Base-by-base conservation (phyloP, 306 rosid genomes). In the Acmispon strigosus region DNA sequence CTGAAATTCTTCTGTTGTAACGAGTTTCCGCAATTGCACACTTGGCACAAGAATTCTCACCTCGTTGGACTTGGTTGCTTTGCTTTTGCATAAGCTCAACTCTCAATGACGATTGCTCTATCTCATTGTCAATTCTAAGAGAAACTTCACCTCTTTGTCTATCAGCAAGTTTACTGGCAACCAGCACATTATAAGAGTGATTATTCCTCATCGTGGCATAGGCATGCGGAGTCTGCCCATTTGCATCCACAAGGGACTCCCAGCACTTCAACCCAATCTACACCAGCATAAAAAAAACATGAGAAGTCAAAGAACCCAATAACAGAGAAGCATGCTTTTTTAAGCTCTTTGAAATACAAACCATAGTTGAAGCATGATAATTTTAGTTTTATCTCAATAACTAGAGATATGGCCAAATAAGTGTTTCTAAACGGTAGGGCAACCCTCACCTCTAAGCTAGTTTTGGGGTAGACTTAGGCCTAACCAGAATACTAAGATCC, bases 211-310 rank as follows among this genome's bases (percentile, higher is more conserved):
- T 83, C 78, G 49, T n/a, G 64, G 96, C 96, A 80, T 92, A 89
- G 8, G 85, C 85, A 66, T 62, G 73, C 1, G 98, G 92, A 32
- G 98, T 78, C 81, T 86, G 85, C 41, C 96, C 95, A 56, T 52
- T 89, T 45, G 82, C 88, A 73, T 92, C 98, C 71, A 72, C 51
- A n/a, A 87, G 89, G 60, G 89, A 78, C 15, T 80, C 84, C 98
- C 98, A 92, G 85, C 92, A 80, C 61, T 76, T 82, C 84, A 92
- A 85, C 17, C 95, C 98, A 73, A 86, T 82, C 98, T 92, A 63
- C 66, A 78, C 19, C 76, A 49, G 17, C 36, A 61, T 22, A 75
- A 64, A 39, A 66, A 54, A 39, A 68, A 62, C 20, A 39, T 4
- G 34, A 32, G 18, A 29, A 10, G 13, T 56, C 29, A 62, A 32